Conservation (phyloP, 768 basidiomycete species). For the Amanita pseudoporphyria region DNA sequence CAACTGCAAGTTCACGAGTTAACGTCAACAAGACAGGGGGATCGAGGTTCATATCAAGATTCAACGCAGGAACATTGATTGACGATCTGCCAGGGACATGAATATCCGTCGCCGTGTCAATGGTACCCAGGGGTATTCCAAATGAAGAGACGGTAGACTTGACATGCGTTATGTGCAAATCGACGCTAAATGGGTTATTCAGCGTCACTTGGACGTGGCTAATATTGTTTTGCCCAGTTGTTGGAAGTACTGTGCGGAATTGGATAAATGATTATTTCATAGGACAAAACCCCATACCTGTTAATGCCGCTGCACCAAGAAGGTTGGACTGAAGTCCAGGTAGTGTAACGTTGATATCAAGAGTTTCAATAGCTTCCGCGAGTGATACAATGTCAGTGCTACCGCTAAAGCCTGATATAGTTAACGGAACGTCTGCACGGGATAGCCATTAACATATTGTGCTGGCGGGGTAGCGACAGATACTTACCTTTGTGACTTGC, state of each 20-base stretch:
- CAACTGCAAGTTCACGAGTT: constrained; percentile 54
- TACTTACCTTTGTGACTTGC: constrained; percentile 45
- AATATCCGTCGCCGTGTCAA: constrained; percentile 44
- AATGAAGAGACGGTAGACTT: constrained; percentile 50
- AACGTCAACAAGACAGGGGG: constrained; percentile 62
- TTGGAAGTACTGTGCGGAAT: constrained; percentile 40
- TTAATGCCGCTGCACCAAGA: constrained; percentile 44
- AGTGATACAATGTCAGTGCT: constrained; percentile 55
- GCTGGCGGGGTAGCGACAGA: background rate
- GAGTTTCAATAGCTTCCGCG: constrained; percentile 47
- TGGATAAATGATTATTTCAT: background rate
- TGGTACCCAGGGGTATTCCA: constrained; percentile 54
- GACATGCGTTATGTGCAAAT: constrained; percentile 47
- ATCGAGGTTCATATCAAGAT: constrained; percentile 59
- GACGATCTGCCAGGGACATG: constrained; percentile 40
- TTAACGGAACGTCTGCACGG: constrained; percentile 39
- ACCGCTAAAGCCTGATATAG: constrained; percentile 47
- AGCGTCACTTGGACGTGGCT: constrained; percentile 55
- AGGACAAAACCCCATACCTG: constrained; percentile 24
- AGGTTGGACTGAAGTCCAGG: constrained; percentile 52
- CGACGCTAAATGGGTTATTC: constrained; percentile 57
- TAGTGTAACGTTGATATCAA: constrained; percentile 45
- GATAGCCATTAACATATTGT: background rate
- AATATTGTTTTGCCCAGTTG: constrained; percentile 59
- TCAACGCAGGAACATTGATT: constrained; percentile 46